Evolutionary conservation across 352 stramenopile genomes (phyloP), one percentile per base, ranked within the genome.

Genomic region (Pythium apleroticum): DNA sequence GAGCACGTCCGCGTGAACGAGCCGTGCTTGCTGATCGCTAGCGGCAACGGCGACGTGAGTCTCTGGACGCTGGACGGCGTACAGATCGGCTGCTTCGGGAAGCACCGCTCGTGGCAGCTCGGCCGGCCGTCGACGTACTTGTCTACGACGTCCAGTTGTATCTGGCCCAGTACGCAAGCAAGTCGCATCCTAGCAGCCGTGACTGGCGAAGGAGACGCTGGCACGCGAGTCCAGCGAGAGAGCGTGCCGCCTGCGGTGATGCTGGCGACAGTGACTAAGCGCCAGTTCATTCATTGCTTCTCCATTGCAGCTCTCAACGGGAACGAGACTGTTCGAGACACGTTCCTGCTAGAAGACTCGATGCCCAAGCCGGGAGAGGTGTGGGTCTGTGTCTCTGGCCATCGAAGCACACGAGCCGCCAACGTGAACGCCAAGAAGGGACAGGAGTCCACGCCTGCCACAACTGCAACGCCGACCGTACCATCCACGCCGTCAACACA

Each of bases 331-430:
- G 12, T 70, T 50, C n/a, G 53, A 19, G 81, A 89, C 48, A 81
- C 74, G 48, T 88, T 89, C 56, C 65, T 91, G 35, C 63, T 90
- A 0, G 81, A 93, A 67, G 84, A 93, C 54, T 80, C 76, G 17
- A 90, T 93, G 78, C 84, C 81, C 12, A 93, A 91, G 57, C 73
- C 80, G 5, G 81, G 81, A 0, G 84, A 93, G 63, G 81, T 93
- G 4, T 93, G 84, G 81, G 59, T 88, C n/a, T 89, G 81, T 33
- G 63, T 88, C 7, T 81, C 80, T 0, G 73, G 75, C 17, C 80
- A 93, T 52, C 80, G 81, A 4, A 59, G 53, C 37, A 71, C 75
- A 25, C 68, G 80, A 57, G 55, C 65, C 17, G 62, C 65, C 27
- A 71, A 69, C 31, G 60, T 65, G 41, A 79, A 73, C 27, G 64